Percentiles rank a stretch among this genome's conserved stretches.
Evolutionary conservation across 2,329 filamentous ascomycete genomes (phyloP).

Genomic region (Colletotrichum sublineola): DNA sequence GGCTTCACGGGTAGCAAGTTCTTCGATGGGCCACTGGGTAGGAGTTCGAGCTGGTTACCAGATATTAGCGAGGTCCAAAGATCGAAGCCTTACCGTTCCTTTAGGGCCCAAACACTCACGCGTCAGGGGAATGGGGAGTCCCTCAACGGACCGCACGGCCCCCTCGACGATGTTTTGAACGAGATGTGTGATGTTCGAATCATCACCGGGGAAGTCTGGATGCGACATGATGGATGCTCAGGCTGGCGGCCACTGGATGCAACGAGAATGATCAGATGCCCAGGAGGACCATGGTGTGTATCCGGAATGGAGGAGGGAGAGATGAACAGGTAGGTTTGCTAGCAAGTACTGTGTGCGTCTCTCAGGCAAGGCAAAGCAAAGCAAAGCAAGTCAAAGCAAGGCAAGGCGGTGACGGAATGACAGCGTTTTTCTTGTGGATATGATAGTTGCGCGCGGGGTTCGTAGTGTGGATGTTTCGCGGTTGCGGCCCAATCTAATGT

Average conservation of each 20-base stretch:
- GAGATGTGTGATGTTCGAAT: slow-evolving; percentile 31
- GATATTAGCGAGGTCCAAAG: neutral
- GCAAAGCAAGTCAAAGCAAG: neutral
- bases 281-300: slow-evolving; percentile 19
- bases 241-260: neutral
- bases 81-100: neutral
- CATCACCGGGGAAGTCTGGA: slow-evolving; percentile 24
- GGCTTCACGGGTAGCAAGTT: slow-evolving; percentile 35
- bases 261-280: neutral
- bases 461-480: slow-evolving; percentile 17
- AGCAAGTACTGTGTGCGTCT: slow-evolving; percentile 4
- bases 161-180: slow-evolving; percentile 37
- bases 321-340: neutral
- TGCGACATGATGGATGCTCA: slow-evolving; percentile 32
- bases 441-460: neutral
- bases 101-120: slow-evolving; percentile 23
- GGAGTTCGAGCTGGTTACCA: slow-evolving; percentile 29
- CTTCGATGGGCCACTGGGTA: slow-evolving; percentile 38
- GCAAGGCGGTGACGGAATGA: slow-evolving; percentile 12
- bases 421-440: slow-evolving; percentile 19
- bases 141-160: slow-evolving; percentile 37
- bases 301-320: neutral
- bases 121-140: slow-evolving; percentile 24
- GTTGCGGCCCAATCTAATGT: slow-evolving; percentile 21
- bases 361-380: neutral